Conservation (phyloP, 768 basidiomycete species). For the Termitomyces sp. region DNA sequence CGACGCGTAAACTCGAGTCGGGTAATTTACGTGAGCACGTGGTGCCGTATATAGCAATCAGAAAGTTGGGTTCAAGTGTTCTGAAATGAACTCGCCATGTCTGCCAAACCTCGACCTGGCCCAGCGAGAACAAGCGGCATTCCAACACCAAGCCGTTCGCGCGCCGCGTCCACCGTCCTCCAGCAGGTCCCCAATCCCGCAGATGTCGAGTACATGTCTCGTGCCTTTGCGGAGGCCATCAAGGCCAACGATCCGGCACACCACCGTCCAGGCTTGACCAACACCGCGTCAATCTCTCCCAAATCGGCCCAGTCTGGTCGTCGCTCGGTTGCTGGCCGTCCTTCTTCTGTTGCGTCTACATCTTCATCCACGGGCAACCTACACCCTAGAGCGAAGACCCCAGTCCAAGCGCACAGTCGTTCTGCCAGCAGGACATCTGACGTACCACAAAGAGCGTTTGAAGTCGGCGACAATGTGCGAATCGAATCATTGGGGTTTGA, state of each 20-base stretch:
- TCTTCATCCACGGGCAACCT: constrained; percentile 34
- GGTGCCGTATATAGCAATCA: constrained; percentile 4
- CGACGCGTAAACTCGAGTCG: constrained; percentile 4
- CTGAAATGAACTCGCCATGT: constrained; percentile 13
- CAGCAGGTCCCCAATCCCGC: constrained; percentile 27
- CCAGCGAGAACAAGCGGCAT: constrained; percentile 44
- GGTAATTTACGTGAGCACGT: constrained; percentile 9
- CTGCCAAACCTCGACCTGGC: constrained; percentile 32
- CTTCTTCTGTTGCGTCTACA: constrained; percentile 60
- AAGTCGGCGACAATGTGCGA: constrained; percentile 78
- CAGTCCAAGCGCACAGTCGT: constrained; percentile 56
- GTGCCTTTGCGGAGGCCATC: constrained; percentile 78
- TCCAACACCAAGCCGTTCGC: constrained; percentile 68
- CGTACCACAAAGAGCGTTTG: constrained; percentile 45
- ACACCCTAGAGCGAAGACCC: constrained; percentile 46
- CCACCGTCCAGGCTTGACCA: constrained; percentile 43
- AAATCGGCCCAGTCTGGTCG: constrained; percentile 47
- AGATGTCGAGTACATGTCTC: constrained; percentile 58
- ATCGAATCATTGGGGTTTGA: constrained; percentile 89
- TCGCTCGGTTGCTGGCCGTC: constrained; percentile 38
- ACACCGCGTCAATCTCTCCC: constrained; percentile 46
- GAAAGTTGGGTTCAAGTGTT: constrained; percentile 3
- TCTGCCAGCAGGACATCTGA: constrained; percentile 46
- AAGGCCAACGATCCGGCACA: constrained; percentile 77
- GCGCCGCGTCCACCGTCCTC: constrained; percentile 56